Evolutionary conservation across 129 eudicot genomes (phyloP).

Genomic region (Escallonia rubra): DNA sequence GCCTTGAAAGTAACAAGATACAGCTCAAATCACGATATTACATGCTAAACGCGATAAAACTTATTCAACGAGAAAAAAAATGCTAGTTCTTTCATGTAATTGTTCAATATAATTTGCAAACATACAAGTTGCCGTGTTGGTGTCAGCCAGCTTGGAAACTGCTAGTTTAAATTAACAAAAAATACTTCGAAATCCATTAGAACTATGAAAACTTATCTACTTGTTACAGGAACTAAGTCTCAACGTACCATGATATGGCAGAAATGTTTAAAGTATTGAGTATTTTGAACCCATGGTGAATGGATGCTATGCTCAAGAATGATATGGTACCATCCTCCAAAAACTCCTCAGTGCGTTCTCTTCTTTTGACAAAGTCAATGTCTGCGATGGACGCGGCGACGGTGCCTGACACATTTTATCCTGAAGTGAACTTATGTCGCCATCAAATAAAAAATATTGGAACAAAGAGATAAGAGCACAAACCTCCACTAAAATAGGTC

Average conservation of each 20-base stretch:
- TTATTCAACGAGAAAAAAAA: too few species aligned
- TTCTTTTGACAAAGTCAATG: slow-evolving; percentile 79
- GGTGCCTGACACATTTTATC: slow-evolving; percentile 53
- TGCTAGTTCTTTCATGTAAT: too few species aligned
- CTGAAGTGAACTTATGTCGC: not conserved
- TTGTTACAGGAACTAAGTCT: not conserved
- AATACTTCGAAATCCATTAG: too few species aligned
- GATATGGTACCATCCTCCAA: slow-evolving; percentile 92
- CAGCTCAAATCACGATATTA: slow-evolving; percentile 13
- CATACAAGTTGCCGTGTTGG: too few species aligned
- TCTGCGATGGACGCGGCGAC: slow-evolving; percentile 96
- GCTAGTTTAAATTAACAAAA: too few species aligned
- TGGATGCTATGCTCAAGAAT: slow-evolving; percentile 73
- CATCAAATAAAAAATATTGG: not conserved
- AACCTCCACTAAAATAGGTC: slow-evolving; percentile 96
- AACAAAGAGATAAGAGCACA: slow-evolving; percentile 13
- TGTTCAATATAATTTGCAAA: too few species aligned
- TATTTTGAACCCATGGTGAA: slow-evolving; percentile 73
- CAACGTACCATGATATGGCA: slow-evolving; percentile 56
- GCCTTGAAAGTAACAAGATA: slow-evolving; percentile 39
- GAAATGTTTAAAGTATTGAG: slow-evolving; percentile 54
- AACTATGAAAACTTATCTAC: not conserved
- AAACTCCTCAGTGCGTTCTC: slow-evolving; percentile 76
- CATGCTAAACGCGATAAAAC: not conserved
- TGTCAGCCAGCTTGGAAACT: too few species aligned